Evolutionary conservation across 441 rosid genomes (phyloP).

Genomic region (Eruca vesicaria): DNA sequence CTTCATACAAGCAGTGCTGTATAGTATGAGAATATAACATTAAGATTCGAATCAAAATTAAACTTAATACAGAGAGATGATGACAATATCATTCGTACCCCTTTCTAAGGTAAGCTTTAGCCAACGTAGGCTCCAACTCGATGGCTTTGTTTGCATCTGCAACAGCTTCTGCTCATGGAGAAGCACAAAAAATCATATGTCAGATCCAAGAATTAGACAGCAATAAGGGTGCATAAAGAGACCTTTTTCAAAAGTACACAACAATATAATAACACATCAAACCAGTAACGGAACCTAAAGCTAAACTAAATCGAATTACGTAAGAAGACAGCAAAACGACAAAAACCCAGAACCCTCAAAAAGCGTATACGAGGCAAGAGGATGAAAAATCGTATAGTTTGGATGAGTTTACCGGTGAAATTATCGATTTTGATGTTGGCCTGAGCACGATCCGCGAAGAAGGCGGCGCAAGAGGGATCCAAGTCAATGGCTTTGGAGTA

Average conservation of each 20-base stretch:
- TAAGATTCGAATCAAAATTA: background rate
- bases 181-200: slow-evolving; percentile 2
- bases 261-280: background rate
- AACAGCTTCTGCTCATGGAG: slow-evolving; percentile 48
- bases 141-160: slow-evolving; percentile 53
- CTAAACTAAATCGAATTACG: background rate
- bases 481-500: slow-evolving; percentile 50
- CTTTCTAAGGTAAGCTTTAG: slow-evolving; percentile 53
- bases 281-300: background rate
- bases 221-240: background rate
- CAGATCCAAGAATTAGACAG: background rate
- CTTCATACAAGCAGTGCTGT: slow-evolving; percentile 77
- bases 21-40: background rate
- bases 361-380: too few species aligned
- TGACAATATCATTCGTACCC: slow-evolving; percentile 34
- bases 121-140: slow-evolving; percentile 44
- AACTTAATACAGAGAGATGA: background rate
- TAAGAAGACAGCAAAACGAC: background rate
- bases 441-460: slow-evolving; percentile 24
- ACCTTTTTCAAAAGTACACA: background rate
- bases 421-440: slow-evolving; percentile 44
- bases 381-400: too few species aligned
- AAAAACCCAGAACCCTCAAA: background rate
- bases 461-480: slow-evolving; percentile 39
- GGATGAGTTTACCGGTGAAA: slow-evolving; percentile 41